Conservation (phyloP, 2,329 filamentous ascomycete species). For the Decorospora gaudefroyi region DNA sequence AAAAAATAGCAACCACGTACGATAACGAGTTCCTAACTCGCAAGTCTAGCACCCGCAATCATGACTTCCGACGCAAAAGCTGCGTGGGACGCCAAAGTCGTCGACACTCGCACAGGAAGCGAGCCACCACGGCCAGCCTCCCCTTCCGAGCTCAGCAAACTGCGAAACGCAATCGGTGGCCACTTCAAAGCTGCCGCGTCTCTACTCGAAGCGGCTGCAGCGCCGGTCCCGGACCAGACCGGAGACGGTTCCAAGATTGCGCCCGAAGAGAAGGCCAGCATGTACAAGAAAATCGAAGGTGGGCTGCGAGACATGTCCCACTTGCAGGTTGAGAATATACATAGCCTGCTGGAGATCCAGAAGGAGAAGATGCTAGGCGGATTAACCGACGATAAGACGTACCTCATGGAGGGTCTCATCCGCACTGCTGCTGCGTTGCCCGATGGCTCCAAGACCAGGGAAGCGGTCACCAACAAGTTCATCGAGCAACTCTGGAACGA, state of each 20-base stretch:
- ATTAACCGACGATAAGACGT: conserved; percentile 64
- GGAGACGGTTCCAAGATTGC: conserved; percentile 52
- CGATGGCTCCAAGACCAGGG: conserved; percentile 46
- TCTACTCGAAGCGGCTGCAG: conserved; percentile 36
- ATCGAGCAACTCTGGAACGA: conserved; percentile 56
- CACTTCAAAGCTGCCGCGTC: conserved; percentile 37
- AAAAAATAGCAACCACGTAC: neutral
- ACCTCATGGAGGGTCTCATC: conserved; percentile 64
- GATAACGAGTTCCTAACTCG: neutral
- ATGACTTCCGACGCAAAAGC: conserved; percentile 31
- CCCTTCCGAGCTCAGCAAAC: conserved; percentile 40
- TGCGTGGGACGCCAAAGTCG: conserved; percentile 37
- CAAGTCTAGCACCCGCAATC: conserved; percentile 7
- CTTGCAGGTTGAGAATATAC: conserved; percentile 42
- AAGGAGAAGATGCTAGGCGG: conserved; percentile 53
- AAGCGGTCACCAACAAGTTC: conserved; percentile 51
- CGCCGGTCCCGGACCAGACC: conserved; percentile 45
- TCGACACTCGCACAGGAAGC: conserved; percentile 40
- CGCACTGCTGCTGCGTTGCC: conserved; percentile 53
- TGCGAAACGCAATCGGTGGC: conserved; percentile 35
- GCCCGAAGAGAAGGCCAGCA: conserved; percentile 36
- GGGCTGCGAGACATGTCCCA: conserved; percentile 41
- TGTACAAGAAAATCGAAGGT: conserved; percentile 44
- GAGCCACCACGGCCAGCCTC: conserved; percentile 37
- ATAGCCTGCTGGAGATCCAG: conserved; percentile 46